phyloP scores from a whole-genome alignment of 257 asterid genomes.

The Solanum peruvianum region DNA sequence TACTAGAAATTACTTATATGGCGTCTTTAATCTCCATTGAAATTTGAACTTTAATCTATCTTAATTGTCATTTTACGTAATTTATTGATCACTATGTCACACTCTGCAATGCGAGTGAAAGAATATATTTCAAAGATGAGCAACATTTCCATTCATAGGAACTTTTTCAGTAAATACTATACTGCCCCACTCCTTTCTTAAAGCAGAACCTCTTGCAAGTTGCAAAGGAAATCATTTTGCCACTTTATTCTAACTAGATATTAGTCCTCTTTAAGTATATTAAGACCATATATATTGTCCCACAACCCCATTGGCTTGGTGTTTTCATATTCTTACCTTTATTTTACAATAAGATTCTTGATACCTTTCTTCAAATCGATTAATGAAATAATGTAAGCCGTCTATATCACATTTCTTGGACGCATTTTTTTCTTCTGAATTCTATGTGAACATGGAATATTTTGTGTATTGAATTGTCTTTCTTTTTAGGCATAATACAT shows the following conservation, averaged over 20 bases:
- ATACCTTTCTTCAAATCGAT: slow-evolving; percentile 3
- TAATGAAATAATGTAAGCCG: background rate
- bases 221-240: slow-evolving; percentile 13
- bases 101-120: background rate
- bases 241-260: slow-evolving; percentile 18
- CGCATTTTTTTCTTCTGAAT: rapidly evolving
- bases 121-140: slow-evolving; percentile 4
- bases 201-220: slow-evolving; percentile 13
- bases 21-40: background rate
- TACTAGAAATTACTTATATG: background rate
- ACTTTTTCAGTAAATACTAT: slow-evolving; percentile 10
- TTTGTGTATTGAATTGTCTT: background rate
- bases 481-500: background rate
- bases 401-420: background rate
- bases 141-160: slow-evolving; percentile 8
- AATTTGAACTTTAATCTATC: background rate
- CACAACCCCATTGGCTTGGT: background rate
- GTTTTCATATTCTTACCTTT: background rate
- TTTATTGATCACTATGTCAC: background rate
- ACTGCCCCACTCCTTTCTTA: slow-evolving; percentile 17
- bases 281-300: slow-evolving; percentile 2
- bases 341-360: slow-evolving; percentile 8
- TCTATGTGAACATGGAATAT: rapidly evolving
- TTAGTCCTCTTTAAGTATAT: slow-evolving; percentile 1
- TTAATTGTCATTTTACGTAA: background rate